Base-by-base conservation (phyloP, 1,139 yeast species). In the Yamadazyma atlantica region DNA sequence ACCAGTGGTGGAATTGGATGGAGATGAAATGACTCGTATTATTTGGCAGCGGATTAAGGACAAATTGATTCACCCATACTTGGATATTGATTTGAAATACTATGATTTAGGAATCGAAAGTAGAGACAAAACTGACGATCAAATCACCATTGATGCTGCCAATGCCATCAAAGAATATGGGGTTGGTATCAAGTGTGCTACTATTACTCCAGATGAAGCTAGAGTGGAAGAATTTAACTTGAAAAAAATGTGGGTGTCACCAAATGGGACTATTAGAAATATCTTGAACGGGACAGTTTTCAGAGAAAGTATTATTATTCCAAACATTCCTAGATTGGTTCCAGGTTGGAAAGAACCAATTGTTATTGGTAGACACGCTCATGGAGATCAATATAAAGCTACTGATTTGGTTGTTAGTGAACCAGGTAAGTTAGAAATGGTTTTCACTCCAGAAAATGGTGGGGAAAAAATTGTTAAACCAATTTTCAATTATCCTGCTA, bases 11-110 rank as follows among this genome's bases (percentile, higher is more conserved):
- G 94, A 85, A 58, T 68, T 85, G 73, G 92, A 85, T 54, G 94
- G 94, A 48, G 94, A 85, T 62, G 94, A 85, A 62, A 84, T 82
- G 85, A 85, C 94, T 53, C 75, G 92, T 64, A 84, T 85, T 61
- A 85, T 85, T 62, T 85, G 94, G 94, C 74, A 81, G 44, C 64
- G 77, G 55, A 85, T 85, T 61, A 84, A 83, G 58, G 80, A 79
- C 44, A 75, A 81, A 58, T 72, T 85, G 60, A 77, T 85, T 51
- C 60, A 73, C 44, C 94, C 94, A 10, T 84, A 78, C 58, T 65
- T 85, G 49, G 84, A 85, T 49, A 73, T 85, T 35, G 87, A 84
- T 51, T 69, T 85, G 55, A 80, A 83, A 56, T 84, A 85, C 61
- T 85, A 82, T 59, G 94, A 85, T 60, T 69, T 85, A 50, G 82